Base-by-base conservation (phyloP, 768 basidiomycete species). In the Tricholoma flavovirens region DNA sequence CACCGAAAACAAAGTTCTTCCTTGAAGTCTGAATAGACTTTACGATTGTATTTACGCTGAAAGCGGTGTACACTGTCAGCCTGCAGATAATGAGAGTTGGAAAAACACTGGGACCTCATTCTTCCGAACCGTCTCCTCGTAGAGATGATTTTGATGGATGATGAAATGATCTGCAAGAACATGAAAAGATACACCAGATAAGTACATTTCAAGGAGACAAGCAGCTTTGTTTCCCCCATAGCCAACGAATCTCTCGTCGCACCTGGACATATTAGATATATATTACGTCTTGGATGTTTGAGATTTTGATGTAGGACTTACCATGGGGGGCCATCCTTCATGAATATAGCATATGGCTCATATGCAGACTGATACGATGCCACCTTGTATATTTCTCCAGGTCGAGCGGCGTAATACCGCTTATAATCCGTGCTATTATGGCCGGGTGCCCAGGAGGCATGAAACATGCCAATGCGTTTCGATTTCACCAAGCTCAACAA, bases 191-290 rank as follows among this genome's bases (percentile, higher is more conserved):
- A 93, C 80, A 2, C 93, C 93, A 11, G 90, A 85, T 6, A 95
- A 74, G 71, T 91, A 92, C 83, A 95, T 90, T 68, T 93, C 93
- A 66, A 88, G 93, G 35, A 93, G 77, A 66, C 93, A 94, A 9
- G 93, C 92, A 1, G 93, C 93, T 69, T 95, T 95, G 75, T 95
- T 95, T 1, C 85, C 90, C 4, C 93, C 93, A 67, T 94, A 94
- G 1, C 93, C 93, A 46, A 93, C 79, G 64, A 95, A 95, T 32
- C 91, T 82, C 67, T 93, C 91, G 63, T 94, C 91, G 64, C 92
- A 94, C 90, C 90, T 92, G 57, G 42, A 56, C n/a, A n/a, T n/a
- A n/a, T n/a, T n/a, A n/a, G n/a, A n/a, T 24, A 45, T 6, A 32
- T 43, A 50, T 9, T 21, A 43, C 42, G 17, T 9, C 35, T 35